A percentile compares a stretch with the other conserved stretches of the same genome.
These are phyloP conservation scores for Alternaria postmessia DNA, from an alignment of 2,329 filamentous ascomycete species.

Conservation along the genomic window DNA sequence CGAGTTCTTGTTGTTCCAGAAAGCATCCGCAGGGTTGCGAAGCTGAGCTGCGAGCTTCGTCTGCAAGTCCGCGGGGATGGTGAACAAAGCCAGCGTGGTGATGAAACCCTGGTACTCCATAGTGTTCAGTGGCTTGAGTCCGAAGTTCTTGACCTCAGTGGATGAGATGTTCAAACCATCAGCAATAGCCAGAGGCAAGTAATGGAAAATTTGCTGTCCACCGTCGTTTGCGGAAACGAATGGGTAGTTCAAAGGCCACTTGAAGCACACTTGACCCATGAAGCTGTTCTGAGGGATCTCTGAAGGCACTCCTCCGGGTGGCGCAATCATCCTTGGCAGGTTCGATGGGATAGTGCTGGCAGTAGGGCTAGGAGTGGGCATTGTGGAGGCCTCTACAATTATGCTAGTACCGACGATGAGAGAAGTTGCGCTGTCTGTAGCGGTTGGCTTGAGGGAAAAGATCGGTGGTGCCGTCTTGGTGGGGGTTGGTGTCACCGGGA, in stretches of 20 bases:
- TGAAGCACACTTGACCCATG: constrained; percentile 85
- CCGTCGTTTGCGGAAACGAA: constrained; percentile 79
- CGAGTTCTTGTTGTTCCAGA: constrained; percentile 75
- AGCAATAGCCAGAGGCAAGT: constrained; percentile 74
- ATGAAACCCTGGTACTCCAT: constrained; percentile 74
- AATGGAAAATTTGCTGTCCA: constrained; percentile 84
- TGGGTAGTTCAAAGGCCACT: constrained; percentile 79
- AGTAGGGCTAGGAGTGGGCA: constrained; percentile 54
- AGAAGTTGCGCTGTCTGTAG: constrained; percentile 55
- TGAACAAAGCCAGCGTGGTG: constrained; percentile 73
- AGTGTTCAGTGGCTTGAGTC: constrained; percentile 80
- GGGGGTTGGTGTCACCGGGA: constrained; percentile 25
- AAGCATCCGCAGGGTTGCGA: constrained; percentile 71
- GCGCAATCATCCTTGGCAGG: constrained; percentile 79
- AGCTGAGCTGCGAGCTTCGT: constrained; percentile 73
- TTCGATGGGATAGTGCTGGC: constrained; percentile 67
- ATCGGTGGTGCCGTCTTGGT: constrained; percentile 39
- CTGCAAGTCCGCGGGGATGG: constrained; percentile 56
- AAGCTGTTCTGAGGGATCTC: constrained; percentile 69
- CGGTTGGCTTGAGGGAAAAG: constrained; percentile 57
- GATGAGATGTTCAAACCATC: constrained; percentile 64
- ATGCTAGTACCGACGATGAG: constrained; percentile 69
- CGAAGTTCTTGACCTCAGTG: constrained; percentile 70
- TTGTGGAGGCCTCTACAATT: constrained; percentile 62
- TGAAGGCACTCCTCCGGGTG: constrained; percentile 65